Conservation (phyloP, 352 stramenopile species). For the Aphanomyces astaci region DNA sequence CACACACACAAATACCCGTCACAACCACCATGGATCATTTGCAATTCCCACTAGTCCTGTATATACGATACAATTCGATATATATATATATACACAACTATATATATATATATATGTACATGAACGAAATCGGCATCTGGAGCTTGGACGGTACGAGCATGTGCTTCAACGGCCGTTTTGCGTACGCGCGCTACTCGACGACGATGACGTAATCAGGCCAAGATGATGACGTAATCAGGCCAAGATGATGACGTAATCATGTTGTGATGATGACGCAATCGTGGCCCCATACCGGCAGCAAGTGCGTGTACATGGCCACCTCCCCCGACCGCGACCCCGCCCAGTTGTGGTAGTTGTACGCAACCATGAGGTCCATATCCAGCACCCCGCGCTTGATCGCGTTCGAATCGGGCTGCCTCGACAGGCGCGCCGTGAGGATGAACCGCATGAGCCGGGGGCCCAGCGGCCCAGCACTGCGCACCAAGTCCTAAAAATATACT, state of each 20-base stretch:
- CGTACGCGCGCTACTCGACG: conserved; percentile 37
- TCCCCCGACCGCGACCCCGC: conserved; percentile 60
- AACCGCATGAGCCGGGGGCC: conserved; percentile 45
- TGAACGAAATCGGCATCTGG: conserved; percentile 64
- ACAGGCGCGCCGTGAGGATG: conserved; percentile 47
- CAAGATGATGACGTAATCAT: not conserved
- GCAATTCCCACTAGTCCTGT: too few relatives aligned
- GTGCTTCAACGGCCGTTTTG: conserved; percentile 38
- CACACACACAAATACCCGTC: not conserved
- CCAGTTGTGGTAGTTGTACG: conserved; percentile 81
- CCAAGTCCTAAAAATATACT: conserved; percentile 51
- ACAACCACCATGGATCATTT: too few relatives aligned
- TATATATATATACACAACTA: too few relatives aligned
- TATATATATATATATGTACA: too few relatives aligned
- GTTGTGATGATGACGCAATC: not conserved
- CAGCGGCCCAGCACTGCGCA: conserved; percentile 59
- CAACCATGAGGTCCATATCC: conserved; percentile 56
- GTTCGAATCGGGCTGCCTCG: conserved; percentile 56
- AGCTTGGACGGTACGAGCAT: conserved; percentile 46
- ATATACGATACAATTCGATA: too few relatives aligned
- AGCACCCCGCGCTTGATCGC: conserved; percentile 65
- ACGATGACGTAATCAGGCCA: not conserved
- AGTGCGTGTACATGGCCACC: conserved; percentile 64
- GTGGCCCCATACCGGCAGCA: conserved; percentile 61
- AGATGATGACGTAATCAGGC: not conserved